Percentiles rank a stretch among this genome's conserved stretches.
phyloP scores from a whole-genome alignment of 257 asterid species.

The Ajuga chamaepitys region DNA sequence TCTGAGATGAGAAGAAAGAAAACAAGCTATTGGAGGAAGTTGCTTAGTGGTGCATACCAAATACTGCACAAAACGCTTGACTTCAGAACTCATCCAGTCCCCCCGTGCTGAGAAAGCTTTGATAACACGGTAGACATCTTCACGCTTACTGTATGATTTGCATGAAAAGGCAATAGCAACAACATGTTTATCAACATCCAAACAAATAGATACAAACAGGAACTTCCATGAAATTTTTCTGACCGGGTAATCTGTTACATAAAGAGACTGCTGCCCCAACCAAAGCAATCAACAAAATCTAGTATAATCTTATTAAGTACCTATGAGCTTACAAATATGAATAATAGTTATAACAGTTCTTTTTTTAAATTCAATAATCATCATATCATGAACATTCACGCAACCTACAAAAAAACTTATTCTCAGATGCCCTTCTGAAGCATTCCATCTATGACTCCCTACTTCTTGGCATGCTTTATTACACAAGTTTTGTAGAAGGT shows the following conservation, averaged over 20 bases:
- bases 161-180: slow-evolving; percentile 13
- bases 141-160: slow-evolving; percentile 59
- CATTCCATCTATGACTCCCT: background rate
- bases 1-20: slow-evolving; percentile 3
- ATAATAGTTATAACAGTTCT: background rate
- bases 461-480: background rate
- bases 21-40: slow-evolving; percentile 7
- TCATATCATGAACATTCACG: background rate
- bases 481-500: background rate
- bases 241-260: background rate
- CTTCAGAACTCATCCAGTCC: slow-evolving; percentile 59
- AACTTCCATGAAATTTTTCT: background rate
- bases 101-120: slow-evolving; percentile 65
- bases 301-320: background rate
- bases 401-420: slow-evolving; percentile 6
- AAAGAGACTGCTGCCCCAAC: background rate
- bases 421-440: background rate
- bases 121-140: slow-evolving; percentile 84
- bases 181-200: background rate
- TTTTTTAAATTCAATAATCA: background rate
- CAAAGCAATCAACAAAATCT: slow-evolving; percentile 1
- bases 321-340: background rate
- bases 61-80: slow-evolving; percentile 48
- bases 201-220: background rate
- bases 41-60: slow-evolving; percentile 54